phyloP scores from a whole-genome alignment of 1,284 basidiomycete species.

The Laetiporus sulphureus region DNA sequence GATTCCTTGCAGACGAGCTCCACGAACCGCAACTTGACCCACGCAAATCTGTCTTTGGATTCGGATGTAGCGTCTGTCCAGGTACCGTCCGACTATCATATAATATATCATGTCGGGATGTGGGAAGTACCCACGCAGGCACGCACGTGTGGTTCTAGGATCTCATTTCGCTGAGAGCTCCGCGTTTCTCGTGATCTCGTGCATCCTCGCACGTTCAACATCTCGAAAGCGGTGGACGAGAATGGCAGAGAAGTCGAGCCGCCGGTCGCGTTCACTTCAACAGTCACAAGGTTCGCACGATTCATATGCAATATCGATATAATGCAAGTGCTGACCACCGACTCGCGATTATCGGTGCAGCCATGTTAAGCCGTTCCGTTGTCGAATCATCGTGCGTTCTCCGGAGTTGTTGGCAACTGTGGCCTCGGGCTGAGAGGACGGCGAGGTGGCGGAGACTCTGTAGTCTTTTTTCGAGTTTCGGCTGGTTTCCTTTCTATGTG shows the following conservation, averaged over 20 bases:
- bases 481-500: too few species aligned
- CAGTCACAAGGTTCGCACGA: too few species aligned
- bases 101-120: too few species aligned
- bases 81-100: too few species aligned
- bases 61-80: conserved; percentile 16
- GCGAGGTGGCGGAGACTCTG: too few species aligned
- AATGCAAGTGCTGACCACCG: neutral
- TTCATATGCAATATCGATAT: neutral
- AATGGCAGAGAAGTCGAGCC: conserved; percentile 5
- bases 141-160: conserved; percentile 6
- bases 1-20: conserved; percentile 12
- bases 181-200: conserved; percentile 11
- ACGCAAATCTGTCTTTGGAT: conserved; percentile 15
- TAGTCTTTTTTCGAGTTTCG: too few species aligned
- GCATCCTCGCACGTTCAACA: conserved; percentile 11
- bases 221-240: conserved; percentile 5
- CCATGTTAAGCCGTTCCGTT: neutral
- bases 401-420: too few species aligned
- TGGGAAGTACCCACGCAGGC: neutral
- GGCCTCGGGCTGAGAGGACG: too few species aligned
- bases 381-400: too few species aligned
- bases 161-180: conserved; percentile 6
- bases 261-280: too few species aligned
- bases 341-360: neutral
- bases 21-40: conserved; percentile 9